Evolutionary conservation across 768 basidiomycete species (phyloP).

Genomic region (Trametes villosa): DNA sequence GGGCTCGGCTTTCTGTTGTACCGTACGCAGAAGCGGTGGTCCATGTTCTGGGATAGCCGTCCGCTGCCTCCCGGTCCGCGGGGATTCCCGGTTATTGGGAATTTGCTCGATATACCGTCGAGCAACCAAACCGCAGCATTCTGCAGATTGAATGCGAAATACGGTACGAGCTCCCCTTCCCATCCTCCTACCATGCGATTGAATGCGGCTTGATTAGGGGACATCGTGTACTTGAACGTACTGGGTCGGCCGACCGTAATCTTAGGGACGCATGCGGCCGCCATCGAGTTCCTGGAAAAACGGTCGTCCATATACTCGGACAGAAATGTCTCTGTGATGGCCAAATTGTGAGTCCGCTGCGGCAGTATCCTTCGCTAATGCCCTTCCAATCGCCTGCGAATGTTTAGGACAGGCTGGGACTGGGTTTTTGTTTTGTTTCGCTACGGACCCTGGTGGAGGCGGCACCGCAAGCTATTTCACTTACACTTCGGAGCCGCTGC

Average conservation of each 20-base stretch:
- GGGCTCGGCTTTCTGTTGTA: too few relatives aligned
- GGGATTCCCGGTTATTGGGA: too few relatives aligned
- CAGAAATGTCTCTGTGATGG: conserved; percentile 6
- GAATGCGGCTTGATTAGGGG: conserved; percentile 9
- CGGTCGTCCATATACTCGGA: conserved; percentile 27
- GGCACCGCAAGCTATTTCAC: conserved; percentile 3
- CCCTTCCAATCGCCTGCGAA: not conserved
- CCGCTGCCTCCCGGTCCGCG: too few relatives aligned
- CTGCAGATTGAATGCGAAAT: not conserved
- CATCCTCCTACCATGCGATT: too few relatives aligned
- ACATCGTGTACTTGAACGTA: conserved; percentile 21
- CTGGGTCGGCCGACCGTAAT: conserved; percentile 20
- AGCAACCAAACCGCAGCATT: too few relatives aligned
- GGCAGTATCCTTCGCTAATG: not conserved
- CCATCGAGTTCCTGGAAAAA: conserved; percentile 28
- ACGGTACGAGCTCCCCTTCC: conserved; percentile 8
- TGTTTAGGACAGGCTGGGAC: conserved; percentile 8
- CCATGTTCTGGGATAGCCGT: too few relatives aligned
- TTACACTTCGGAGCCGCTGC: not conserved
- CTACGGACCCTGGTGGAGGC: conserved; percentile 14
- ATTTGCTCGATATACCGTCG: too few relatives aligned
- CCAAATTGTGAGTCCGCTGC: not conserved
- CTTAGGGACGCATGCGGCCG: conserved; percentile 14
- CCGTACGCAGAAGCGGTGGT: too few relatives aligned
- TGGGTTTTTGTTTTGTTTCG: conserved; percentile 7